Evolutionary conservation across 805 yeast species (phyloP).

Genomic region (Ogataea allantospora): DNA sequence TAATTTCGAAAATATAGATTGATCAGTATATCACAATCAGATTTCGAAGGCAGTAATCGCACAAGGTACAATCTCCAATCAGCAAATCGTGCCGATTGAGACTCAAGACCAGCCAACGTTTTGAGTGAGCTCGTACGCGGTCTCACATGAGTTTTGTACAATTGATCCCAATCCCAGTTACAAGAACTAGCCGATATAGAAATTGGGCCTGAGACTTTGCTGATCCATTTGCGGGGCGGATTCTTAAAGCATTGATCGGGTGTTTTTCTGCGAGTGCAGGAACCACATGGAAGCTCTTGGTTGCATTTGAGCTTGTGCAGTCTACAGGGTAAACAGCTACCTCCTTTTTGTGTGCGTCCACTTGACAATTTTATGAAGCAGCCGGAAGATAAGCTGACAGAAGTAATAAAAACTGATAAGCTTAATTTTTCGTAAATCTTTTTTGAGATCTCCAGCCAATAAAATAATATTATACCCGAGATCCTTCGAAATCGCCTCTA

Average conservation of each 20-base stretch:
- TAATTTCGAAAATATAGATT: conserved; percentile 9
- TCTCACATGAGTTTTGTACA: not conserved
- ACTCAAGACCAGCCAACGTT: not conserved
- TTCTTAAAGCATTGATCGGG: conserved; percentile 32
- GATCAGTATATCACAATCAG: conserved; percentile 13
- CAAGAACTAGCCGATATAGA: not conserved
- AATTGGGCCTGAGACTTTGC: conserved; percentile 1
- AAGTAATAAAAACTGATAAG: not conserved
- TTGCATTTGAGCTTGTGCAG: conserved; percentile 15
- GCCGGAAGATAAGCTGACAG: not conserved
- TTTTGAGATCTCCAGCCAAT: not conserved
- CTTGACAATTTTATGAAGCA: not conserved
- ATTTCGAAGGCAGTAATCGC: conserved; percentile 11
- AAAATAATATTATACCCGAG: not conserved
- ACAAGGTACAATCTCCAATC: conserved; percentile 11
- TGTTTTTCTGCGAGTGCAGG: conserved; percentile 12
- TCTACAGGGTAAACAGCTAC: conserved; percentile 10
- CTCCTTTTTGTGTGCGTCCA: conserved; percentile 8
- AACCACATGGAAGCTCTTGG: conserved; percentile 13
- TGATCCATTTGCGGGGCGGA: conserved; percentile 18
- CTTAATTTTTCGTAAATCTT: too few relatives aligned
- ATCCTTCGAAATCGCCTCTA: not conserved
- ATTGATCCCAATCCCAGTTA: not conserved
- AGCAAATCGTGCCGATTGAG: not conserved
- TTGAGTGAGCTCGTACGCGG: not conserved